These are phyloP conservation scores for Neurospora pannonica DNA, from an alignment of 495 filamentous ascomycete genomes.

Conservation along the genomic window DNA sequence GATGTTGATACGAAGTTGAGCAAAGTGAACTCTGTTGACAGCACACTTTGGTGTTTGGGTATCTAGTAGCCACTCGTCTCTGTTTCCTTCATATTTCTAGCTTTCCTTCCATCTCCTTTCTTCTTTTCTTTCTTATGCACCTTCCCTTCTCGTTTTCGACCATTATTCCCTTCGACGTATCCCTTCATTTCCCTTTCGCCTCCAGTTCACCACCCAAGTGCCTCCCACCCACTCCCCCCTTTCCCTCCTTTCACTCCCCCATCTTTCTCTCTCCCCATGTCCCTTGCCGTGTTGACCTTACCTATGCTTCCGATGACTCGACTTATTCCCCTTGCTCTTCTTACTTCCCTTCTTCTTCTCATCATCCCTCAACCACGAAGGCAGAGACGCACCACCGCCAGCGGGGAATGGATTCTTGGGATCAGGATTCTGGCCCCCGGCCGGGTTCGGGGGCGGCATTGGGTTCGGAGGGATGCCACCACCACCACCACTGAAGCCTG, in stretches of 20 bases:
- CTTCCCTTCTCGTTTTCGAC: no score
- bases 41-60: not conserved
- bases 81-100: not conserved
- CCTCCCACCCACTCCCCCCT: not conserved
- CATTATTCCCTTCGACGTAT: fast-evolving
- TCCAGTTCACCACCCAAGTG: not conserved
- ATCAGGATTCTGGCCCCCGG: no score
- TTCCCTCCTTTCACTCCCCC: not conserved
- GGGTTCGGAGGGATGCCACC: not conserved
- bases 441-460: not conserved
- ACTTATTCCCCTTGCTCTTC: not conserved
- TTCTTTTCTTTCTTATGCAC: not conserved
- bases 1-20: not conserved
- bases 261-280: not conserved
- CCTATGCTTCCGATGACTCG: not conserved
- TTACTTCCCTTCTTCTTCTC: not conserved
- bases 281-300: not conserved
- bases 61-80: not conserved
- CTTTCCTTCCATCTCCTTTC: not conserved
- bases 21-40: not conserved
- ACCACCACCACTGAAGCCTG: not conserved
- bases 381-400: not conserved
- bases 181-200: not conserved
- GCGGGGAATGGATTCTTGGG: no score
- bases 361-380: not conserved